Evolutionary conservation across 164 flowering plant species (phyloP), one percentile per base, ranked within the genome.

Genomic region (Echeveria elegans): DNA sequence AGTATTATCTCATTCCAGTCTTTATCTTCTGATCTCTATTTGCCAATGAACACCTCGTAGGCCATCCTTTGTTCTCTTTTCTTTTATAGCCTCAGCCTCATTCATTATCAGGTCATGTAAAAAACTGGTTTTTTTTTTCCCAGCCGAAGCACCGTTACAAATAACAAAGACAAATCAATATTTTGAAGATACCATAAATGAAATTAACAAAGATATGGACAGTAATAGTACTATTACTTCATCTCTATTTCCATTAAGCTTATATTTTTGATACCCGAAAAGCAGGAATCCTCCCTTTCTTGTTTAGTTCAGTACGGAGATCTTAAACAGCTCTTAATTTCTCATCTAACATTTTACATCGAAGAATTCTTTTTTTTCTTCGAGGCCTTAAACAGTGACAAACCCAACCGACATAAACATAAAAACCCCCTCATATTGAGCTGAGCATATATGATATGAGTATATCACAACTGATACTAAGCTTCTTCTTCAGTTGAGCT

Each of bases 301-400:
- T 48, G 53, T 40, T 40, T 15, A 40, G 45, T 53, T 26, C 60
- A 53, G 60, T 53, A 53, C 60, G 28, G 28, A 53, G 31, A 10
- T 53, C 60, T 53, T 53, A 0, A 53, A 52, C 24, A 53, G 31
- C 31, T 53, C 56, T 24, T n/a, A n/a, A n/a, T n/a, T 53, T 53
- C 60, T 53, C 60, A 10, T 53, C 60, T 53, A 53, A 53, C 26
- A 53, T 53, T 53, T 24, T 53, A 53, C 60, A 53, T 53, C 31
- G 60, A 53, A 53, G 37, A 34, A 34, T 34, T 34, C 3, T 50
- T 50, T 50, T 50, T 50, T 50, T 50, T 50, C 56, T 50, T 50
- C 56, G 56, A 50, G 56, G 56, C 56, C 21, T 21, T 50, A 45
- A 45, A 15, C 16, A 23, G 21, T n/a, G 56, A 50, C 56, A 50